These are phyloP conservation scores for Tetrahymena malaccensis DNA, from an alignment of 73 alveolate species.

Conservation along the genomic window DNA sequence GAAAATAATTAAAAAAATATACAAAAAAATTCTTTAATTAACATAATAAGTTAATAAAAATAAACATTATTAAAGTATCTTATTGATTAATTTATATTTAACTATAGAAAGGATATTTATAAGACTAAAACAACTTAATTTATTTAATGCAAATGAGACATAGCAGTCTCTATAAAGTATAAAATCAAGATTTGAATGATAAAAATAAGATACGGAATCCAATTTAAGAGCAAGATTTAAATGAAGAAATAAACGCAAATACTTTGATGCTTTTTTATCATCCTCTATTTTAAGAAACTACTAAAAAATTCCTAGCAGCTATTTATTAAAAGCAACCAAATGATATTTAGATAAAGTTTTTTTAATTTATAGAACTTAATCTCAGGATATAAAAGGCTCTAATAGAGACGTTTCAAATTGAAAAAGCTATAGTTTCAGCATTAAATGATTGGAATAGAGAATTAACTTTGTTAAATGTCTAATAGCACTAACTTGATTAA, in stretches of 20 bases:
- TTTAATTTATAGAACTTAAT: background rate
- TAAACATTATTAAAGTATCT: background rate
- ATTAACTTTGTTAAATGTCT: background rate
- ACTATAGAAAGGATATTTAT: background rate
- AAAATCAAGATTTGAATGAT: background rate
- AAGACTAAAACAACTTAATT: background rate
- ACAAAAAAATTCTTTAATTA: too few relatives aligned
- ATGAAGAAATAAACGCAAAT: background rate
- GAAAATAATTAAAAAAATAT: background rate
- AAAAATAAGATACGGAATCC: background rate
- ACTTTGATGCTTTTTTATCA: background rate
- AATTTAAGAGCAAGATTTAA: background rate
- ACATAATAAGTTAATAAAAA: too few relatives aligned
- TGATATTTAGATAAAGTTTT: background rate
- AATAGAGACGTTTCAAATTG: background rate
- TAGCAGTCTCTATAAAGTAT: background rate
- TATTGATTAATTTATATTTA: too few relatives aligned
- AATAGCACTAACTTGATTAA: background rate
- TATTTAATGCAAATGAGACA: background rate
- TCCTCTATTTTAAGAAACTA: background rate
- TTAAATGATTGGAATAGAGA: background rate
- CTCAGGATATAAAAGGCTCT: background rate
- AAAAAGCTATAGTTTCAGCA: background rate
- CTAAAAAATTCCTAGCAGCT: background rate
- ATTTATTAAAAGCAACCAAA: background rate